Conservation (phyloP, 768 basidiomycete genomes). For the Rhizopogon salebrosus region DNA sequence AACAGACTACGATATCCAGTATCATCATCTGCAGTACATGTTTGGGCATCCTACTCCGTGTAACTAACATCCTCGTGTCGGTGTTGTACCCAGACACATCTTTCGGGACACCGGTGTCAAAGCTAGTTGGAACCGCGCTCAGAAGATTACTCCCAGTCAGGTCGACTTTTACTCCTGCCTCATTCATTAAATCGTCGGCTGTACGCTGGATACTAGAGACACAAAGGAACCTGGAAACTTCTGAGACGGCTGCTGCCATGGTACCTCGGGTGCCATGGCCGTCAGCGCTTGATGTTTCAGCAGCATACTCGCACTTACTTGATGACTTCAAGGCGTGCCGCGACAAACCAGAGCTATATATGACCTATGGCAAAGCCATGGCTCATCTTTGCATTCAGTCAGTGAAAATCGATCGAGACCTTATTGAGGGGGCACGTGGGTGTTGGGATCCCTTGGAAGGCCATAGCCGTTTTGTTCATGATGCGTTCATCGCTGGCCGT, state of each 20-base stretch:
- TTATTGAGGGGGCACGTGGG: no score
- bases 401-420: neutral
- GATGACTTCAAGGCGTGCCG: neutral
- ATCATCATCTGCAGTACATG: neutral
- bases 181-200: neutral
- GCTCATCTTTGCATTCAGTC: neutral
- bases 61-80: neutral
- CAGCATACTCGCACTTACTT: neutral
- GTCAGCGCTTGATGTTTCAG: neutral
- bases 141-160: neutral
- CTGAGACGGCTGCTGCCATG: neutral
- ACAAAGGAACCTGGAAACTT: conserved; percentile 10
- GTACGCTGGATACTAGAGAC: conserved; percentile 15
- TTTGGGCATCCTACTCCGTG: neutral
- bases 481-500: neutral
- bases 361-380: neutral
- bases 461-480: neutral
- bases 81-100: conserved; percentile 1
- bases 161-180: neutral
- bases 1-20: neutral
- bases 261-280: conserved; percentile 7
- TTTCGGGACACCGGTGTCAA: conserved; percentile 6
- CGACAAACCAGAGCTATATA: neutral
- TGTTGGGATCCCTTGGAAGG: neutral
- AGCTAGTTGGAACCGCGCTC: neutral